Conservation (phyloP, 441 rosid species). For the Macaranga tanarius region DNA sequence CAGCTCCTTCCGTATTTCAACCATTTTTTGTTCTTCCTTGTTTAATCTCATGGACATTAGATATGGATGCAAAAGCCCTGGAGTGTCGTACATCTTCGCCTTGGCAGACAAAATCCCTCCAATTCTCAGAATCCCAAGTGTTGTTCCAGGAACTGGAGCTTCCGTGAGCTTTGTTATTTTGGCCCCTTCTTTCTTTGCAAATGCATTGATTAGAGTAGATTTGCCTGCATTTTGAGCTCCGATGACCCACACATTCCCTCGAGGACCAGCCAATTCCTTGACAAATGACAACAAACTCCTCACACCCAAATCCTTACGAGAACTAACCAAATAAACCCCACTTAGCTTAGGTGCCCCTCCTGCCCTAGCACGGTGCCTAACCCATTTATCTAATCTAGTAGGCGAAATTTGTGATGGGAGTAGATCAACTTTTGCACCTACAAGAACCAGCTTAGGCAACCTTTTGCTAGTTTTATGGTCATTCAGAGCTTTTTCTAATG, state of each 20-base stretch:
- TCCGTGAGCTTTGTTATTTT: constrained; percentile 81
- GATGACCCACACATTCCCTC: constrained; percentile 86
- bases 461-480: constrained; percentile 56
- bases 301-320: constrained; percentile 76
- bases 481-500: constrained; percentile 52
- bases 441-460: constrained; percentile 84
- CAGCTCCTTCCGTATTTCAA: constrained; percentile 80
- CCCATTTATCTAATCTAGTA: constrained; percentile 84
- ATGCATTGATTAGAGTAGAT: constrained; percentile 76
- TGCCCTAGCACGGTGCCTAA: constrained; percentile 81
- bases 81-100: constrained; percentile 96
- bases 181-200: constrained; percentile 72
- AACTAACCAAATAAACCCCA: constrained; percentile 78
- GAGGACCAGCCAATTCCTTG: constrained; percentile 80
- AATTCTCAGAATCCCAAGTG: constrained; percentile 83
- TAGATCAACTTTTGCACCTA: constrained; percentile 86
- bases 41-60: constrained; percentile 78
- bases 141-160: constrained; percentile 92
- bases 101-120: constrained; percentile 81
- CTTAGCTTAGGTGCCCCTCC: constrained; percentile 84
- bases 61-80: constrained; percentile 90
- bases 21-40: constrained; percentile 82
- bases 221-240: constrained; percentile 93
- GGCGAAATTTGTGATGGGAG: constrained; percentile 88
- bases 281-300: constrained; percentile 67